phyloP scores from a whole-genome alignment of 2,329 filamentous ascomycete genomes.

The Alternaria sp. region DNA sequence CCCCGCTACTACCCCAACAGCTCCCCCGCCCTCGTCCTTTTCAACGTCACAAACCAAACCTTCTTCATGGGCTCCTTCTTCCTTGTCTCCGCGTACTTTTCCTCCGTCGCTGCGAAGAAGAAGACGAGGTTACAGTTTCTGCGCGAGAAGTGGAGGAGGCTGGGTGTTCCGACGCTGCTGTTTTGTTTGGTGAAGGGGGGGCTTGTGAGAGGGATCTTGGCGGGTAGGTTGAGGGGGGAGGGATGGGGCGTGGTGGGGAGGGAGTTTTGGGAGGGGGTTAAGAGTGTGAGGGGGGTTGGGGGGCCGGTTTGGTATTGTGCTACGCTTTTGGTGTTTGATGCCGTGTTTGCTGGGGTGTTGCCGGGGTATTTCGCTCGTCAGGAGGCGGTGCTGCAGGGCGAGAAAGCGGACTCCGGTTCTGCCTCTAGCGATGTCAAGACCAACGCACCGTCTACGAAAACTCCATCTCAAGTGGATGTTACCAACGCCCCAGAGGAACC shows the following conservation, averaged over 20 bases:
- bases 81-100: constrained; percentile 29
- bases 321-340: constrained; percentile 24
- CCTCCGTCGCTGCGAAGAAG: constrained; percentile 10
- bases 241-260: background rate
- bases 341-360: constrained; percentile 1
- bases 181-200: constrained; percentile 12
- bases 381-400: background rate
- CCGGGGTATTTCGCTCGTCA: background rate
- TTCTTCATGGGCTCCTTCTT: constrained; percentile 34
- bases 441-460: background rate
- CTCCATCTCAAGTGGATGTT: too few species aligned
- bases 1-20: background rate
- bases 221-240: background rate
- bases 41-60: constrained; percentile 27
- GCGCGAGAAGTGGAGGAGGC: constrained; percentile 20
- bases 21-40: constrained; percentile 10
- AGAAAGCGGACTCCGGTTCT: background rate
- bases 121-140: constrained; percentile 2
- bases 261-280: constrained; percentile 3
- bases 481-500: background rate
- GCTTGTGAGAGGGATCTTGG: constrained; percentile 3
- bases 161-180: constrained; percentile 23
- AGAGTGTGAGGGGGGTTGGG: constrained; percentile 14
- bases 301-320: constrained; percentile 31
- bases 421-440: background rate